Conservation (phyloP, 352 stramenopile genomes). For the Phytopythium kandeliae region DNA sequence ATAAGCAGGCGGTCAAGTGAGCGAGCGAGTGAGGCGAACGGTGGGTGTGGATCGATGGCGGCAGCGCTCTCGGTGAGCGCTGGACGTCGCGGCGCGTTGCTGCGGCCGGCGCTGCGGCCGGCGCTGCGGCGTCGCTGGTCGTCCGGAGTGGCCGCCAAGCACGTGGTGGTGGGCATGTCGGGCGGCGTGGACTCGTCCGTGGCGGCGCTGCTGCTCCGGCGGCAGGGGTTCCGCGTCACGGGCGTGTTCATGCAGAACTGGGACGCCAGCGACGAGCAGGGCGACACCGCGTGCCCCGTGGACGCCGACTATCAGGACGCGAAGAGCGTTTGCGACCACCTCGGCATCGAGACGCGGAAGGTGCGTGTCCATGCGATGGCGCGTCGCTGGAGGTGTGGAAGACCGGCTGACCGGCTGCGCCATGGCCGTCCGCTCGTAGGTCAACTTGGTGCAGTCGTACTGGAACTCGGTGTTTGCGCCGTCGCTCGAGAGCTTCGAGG, state of each 20-base stretch:
- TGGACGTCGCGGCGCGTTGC: not conserved
- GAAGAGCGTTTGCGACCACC: conserved; percentile 85
- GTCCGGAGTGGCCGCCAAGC: conserved; percentile 27
- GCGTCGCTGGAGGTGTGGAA: no score
- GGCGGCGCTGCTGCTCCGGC: conserved; percentile 87
- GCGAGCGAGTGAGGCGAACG: no score
- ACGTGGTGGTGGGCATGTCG: conserved; percentile 96
- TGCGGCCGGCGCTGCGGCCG: not conserved
- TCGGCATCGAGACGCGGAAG: conserved; percentile 88
- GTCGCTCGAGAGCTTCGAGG: conserved; percentile 89
- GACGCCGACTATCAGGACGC: conserved; percentile 93
- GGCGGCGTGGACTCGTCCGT: conserved; percentile 98
- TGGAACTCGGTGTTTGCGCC: conserved; percentile 97
- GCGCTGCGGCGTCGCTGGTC: no score
- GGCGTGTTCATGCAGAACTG: conserved; percentile 99
- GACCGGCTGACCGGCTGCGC: no score
- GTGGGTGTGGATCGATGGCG: not conserved
- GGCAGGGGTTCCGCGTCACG: conserved; percentile 89
- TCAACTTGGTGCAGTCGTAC: conserved; percentile 94
- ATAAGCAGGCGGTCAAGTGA: no score
- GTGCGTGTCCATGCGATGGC: conserved; percentile 8
- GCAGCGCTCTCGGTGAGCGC: not conserved
- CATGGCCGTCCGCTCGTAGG: conserved; percentile 13
- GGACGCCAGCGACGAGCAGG: conserved; percentile 93
- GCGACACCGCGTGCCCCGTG: conserved; percentile 68